Percentiles rank a stretch among this genome's conserved stretches.
phyloP scores from a whole-genome alignment of 1,284 basidiomycete genomes.

The Boletus holoroseus region DNA sequence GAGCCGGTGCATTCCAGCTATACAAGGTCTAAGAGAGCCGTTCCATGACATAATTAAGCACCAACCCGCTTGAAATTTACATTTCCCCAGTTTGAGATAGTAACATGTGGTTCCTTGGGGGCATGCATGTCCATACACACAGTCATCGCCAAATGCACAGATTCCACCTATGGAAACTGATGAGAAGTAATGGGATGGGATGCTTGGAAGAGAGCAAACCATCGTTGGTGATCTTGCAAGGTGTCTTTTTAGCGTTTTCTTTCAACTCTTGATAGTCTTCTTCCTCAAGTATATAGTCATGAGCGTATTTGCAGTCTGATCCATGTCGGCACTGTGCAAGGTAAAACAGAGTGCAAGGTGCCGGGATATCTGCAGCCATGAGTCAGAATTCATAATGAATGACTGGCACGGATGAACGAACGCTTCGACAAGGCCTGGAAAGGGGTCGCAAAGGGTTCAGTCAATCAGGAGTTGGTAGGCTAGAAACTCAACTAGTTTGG shows the following conservation, averaged over 20 bases:
- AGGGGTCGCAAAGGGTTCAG: slow-evolving; percentile 11
- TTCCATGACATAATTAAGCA: slow-evolving; percentile 18
- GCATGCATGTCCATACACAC: slow-evolving; percentile 58
- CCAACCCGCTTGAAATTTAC: slow-evolving; percentile 55
- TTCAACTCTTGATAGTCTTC: slow-evolving; percentile 49
- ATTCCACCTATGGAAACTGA: slow-evolving; percentile 38
- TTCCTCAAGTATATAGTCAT: slow-evolving; percentile 50
- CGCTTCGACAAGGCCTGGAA: slow-evolving; percentile 52
- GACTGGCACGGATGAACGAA: slow-evolving; percentile 33
- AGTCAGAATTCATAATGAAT: slow-evolving; percentile 8
- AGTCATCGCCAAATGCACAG: slow-evolving; percentile 54
- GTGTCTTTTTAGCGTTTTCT: slow-evolving; percentile 51
- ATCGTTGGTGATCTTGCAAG: slow-evolving; percentile 52
- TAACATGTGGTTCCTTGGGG: slow-evolving; percentile 45
- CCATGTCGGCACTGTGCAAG: slow-evolving; percentile 52
- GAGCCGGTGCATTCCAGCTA: slow-evolving; percentile 36
- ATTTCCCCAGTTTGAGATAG: slow-evolving; percentile 49
- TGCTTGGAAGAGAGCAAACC: slow-evolving; percentile 31
- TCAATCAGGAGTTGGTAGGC: slow-evolving; percentile 15
- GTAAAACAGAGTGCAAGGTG: slow-evolving; percentile 60
- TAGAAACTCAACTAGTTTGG: slow-evolving; percentile 45
- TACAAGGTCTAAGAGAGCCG: slow-evolving; percentile 14
- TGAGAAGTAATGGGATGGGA: slow-evolving; percentile 3
- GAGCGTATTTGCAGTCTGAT: slow-evolving; percentile 50
- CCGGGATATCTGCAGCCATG: slow-evolving; percentile 42